Evolutionary conservation across 306 rosid genomes (phyloP).

Genomic region (Prunus armeniaca): DNA sequence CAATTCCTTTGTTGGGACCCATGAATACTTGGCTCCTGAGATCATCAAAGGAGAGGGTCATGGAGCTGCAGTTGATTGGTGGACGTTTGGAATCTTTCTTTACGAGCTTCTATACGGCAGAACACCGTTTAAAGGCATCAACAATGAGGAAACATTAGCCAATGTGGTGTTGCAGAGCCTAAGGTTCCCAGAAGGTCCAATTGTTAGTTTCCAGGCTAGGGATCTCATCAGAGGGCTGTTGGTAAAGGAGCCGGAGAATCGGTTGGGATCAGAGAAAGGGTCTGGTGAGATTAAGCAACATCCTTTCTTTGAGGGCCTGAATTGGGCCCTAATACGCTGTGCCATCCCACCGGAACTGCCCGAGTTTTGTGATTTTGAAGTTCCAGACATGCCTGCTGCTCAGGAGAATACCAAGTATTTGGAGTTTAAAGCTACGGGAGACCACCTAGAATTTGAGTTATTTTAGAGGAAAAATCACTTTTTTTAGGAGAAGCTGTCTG

Average conservation of each 20-base stretch:
- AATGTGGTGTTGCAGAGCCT: constrained; percentile 73
- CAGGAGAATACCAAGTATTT: constrained; percentile 48
- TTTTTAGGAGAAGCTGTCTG: constrained; percentile 33
- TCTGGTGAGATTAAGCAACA: constrained; percentile 89
- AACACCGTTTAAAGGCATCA: constrained; percentile 78
- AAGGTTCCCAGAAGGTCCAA: constrained; percentile 64
- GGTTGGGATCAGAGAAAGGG: constrained; percentile 78
- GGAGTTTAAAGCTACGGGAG: constrained; percentile 63
- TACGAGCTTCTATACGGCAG: constrained; percentile 77
- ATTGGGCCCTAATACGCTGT: constrained; percentile 87
- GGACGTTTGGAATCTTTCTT: constrained; percentile 90
- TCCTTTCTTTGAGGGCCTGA: constrained; percentile 83
- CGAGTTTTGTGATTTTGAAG: constrained; percentile 51
- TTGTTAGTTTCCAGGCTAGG: constrained; percentile 66
- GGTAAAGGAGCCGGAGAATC: constrained; percentile 75
- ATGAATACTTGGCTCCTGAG: constrained; percentile 92
- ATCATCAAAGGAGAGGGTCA: constrained; percentile 89
- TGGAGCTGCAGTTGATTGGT: constrained; percentile 96
- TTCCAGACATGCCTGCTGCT: constrained; percentile 42
- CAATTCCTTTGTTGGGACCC: constrained; percentile 90
- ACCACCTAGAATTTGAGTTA: constrained; percentile 80
- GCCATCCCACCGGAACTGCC: constrained; percentile 80
- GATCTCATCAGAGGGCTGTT: constrained; percentile 79
- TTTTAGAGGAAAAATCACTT: constrained; percentile 32
- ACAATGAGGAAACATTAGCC: constrained; percentile 74